phyloP scores from a whole-genome alignment of 1,284 basidiomycete genomes.

The Veloboletus limbatus region DNA sequence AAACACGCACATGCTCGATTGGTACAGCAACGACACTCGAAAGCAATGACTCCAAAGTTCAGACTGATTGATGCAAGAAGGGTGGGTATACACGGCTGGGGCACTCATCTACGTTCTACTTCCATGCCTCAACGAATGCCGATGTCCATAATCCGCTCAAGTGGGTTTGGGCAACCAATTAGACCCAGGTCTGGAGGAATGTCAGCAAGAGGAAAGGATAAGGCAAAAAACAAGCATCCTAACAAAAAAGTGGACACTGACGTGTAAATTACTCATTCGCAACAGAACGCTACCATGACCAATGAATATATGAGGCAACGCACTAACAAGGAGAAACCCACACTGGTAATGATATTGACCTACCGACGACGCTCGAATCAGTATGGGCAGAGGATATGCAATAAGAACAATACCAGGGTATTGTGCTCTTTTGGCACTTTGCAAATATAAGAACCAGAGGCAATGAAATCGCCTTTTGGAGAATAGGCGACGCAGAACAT shows the following conservation, averaged over 20 bases:
- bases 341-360: slow-evolving; percentile 9
- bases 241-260: not conserved
- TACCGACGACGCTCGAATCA: slow-evolving; percentile 6
- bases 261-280: not conserved
- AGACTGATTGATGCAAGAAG: not conserved
- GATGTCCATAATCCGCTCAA: not conserved
- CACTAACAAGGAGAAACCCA: slow-evolving; percentile 3
- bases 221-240: too few species aligned
- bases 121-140: not conserved
- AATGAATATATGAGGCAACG: not conserved
- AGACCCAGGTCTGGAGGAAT: slow-evolving; percentile 3
- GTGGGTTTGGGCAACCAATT: not conserved
- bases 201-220: not conserved
- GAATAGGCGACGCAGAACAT: slow-evolving; percentile 28
- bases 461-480: slow-evolving; percentile 23
- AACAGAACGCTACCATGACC: not conserved
- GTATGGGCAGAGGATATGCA: not conserved
- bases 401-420: slow-evolving; percentile 4
- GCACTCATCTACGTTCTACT: slow-evolving; percentile 1
- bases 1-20: not conserved
- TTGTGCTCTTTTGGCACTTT: slow-evolving; percentile 11
- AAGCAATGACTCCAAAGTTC: not conserved
- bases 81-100: slow-evolving; percentile 8
- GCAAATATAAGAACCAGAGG: slow-evolving; percentile 20
- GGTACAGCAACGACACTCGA: not conserved